A percentile compares a stretch with the other conserved stretches of the same genome.
These are phyloP conservation scores for Terfezia claveryi DNA, from an alignment of 495 filamentous ascomycete genomes.

Conservation along the genomic window DNA sequence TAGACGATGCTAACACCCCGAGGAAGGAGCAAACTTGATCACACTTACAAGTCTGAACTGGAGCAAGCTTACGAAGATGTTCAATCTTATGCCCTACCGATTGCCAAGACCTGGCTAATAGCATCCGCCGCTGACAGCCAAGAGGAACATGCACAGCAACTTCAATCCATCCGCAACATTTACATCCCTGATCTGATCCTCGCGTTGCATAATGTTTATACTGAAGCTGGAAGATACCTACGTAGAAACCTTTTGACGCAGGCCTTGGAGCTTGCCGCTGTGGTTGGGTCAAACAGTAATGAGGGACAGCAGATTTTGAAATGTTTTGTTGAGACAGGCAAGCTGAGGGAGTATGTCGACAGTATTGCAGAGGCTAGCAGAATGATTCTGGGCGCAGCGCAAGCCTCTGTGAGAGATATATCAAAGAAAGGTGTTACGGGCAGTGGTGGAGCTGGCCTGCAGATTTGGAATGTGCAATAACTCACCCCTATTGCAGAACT, in stretches of 20 bases:
- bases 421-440: conserved; percentile 2
- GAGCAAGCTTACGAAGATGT: conserved; percentile 3
- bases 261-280: conserved; percentile 13
- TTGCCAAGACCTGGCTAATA: conserved; percentile 10
- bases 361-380: conserved; percentile 12
- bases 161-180: conserved; percentile 10
- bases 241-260: conserved; percentile 8
- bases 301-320: conserved; percentile 2
- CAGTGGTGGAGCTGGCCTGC: conserved; percentile 1
- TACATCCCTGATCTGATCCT: conserved; percentile 19
- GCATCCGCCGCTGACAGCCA: background rate
- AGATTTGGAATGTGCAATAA: conserved; percentile 17
- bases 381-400: conserved; percentile 8
- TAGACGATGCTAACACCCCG: background rate
- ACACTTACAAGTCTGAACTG: conserved; percentile 5
- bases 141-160: conserved; percentile 1
- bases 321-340: conserved; percentile 10
- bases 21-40: conserved; percentile 7
- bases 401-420: background rate
- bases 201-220: conserved; percentile 14
- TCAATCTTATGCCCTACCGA: background rate
- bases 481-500: too few relatives aligned
- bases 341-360: conserved; percentile 15
- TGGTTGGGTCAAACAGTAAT: conserved; percentile 13
- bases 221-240: conserved; percentile 15